These are phyloP conservation scores for Lippia alba DNA, from an alignment of 305 asterid species.

Conservation along the genomic window DNA sequence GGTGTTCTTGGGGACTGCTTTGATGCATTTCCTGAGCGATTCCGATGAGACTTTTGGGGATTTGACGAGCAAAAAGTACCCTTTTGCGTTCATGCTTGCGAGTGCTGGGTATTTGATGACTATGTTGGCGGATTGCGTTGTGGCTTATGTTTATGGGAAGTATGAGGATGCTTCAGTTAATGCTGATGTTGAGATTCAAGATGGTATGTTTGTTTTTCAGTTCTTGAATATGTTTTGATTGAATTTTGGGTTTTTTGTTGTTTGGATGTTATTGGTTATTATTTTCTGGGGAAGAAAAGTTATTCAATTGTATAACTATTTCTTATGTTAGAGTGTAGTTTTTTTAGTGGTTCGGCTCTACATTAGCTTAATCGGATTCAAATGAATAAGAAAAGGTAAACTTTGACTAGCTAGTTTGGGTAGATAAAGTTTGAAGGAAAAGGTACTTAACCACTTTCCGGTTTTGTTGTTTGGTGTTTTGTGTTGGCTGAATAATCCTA, in stretches of 20 bases:
- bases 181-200: conserved; percentile 48
- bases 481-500: not conserved
- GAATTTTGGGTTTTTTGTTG: not conserved
- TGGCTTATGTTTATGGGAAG: conserved; percentile 60
- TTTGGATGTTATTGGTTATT: no score
- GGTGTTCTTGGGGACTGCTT: conserved; percentile 80
- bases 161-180: conserved; percentile 21
- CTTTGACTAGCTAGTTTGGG: conserved; percentile 17
- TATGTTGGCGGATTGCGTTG: conserved; percentile 79
- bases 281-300: no score
- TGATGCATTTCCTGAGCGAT: conserved; percentile 95
- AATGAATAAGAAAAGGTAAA: no score
- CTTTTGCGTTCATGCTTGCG: conserved; percentile 91
- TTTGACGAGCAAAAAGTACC: conserved; percentile 67
- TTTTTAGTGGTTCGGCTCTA: no score
- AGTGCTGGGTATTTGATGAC: conserved; percentile 78
- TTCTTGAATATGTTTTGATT: not conserved
- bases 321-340: no score
- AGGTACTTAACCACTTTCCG: not conserved
- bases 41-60: conserved; percentile 77
- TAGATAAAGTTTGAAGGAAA: conserved; percentile 28
- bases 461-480: conserved; percentile 29
- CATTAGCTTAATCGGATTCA: no score
- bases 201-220: conserved; percentile 45
- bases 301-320: no score